Evolutionary conservation across 164 flowering plant genomes (phyloP).

Genomic region (Umbellularia californica): DNA sequence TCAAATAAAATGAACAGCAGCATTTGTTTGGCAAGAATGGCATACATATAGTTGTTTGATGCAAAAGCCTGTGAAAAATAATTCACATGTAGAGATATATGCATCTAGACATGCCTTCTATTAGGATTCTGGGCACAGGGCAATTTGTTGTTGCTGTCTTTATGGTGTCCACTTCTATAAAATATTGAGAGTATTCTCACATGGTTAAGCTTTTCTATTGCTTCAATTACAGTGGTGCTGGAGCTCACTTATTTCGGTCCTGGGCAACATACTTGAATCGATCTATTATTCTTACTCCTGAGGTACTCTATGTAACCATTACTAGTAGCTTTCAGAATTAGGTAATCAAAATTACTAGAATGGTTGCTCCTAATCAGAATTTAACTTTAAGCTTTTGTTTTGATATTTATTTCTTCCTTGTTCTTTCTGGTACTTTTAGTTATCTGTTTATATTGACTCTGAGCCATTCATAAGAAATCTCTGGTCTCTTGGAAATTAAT

Average conservation of each 20-base stretch:
- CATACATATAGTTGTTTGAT: neutral
- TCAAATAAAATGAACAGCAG: neutral
- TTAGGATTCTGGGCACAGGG: neutral
- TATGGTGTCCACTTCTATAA: neutral
- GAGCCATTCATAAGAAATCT: neutral
- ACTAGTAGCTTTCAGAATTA: too few species aligned
- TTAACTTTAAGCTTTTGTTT: neutral
- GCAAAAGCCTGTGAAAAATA: neutral
- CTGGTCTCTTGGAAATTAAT: neutral
- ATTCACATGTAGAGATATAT: neutral
- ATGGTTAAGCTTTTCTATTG: neutral
- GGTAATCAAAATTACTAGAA: too few species aligned
- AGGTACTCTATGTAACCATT: constrained; percentile 42
- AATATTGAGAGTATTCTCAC: neutral
- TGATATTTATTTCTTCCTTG: neutral
- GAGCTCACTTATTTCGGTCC: constrained; percentile 91
- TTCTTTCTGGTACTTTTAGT: too few species aligned
- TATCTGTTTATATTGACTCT: neutral
- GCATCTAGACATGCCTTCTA: neutral
- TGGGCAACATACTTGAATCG: constrained; percentile 87
- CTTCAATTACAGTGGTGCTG: constrained; percentile 69
- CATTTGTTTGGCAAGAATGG: neutral
- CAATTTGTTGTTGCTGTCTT: neutral
- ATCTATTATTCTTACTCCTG: constrained; percentile 90
- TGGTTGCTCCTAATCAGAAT: neutral